These are phyloP conservation scores for Aegilops tauschii DNA, from an alignment of 176 grass and related monocot genomes.

Conservation along the genomic window DNA sequence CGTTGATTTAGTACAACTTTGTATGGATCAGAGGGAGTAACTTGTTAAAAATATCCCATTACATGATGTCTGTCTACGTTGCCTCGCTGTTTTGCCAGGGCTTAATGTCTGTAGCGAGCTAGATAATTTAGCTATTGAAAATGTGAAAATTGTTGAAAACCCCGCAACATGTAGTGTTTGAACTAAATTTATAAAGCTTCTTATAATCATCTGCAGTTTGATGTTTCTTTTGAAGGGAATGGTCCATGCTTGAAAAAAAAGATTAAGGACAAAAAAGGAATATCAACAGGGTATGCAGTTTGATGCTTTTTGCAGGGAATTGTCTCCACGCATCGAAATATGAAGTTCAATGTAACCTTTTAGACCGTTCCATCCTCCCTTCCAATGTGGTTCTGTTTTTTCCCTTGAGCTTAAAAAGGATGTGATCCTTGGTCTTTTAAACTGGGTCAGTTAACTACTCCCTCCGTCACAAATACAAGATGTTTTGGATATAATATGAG, in stretches of 20 bases:
- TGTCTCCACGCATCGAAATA: neutral
- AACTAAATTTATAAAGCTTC: neutral
- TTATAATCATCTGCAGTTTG: neutral
- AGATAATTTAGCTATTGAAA: neutral
- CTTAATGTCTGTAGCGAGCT: neutral
- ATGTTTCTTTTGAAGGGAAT: neutral
- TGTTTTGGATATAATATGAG: too few relatives aligned
- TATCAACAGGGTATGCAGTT: neutral
- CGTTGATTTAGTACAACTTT: too few relatives aligned
- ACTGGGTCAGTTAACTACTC: neutral
- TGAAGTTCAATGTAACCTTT: neutral
- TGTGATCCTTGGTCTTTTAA: neutral
- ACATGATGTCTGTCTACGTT: neutral
- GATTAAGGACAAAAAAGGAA: neutral
- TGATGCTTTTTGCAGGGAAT: neutral
- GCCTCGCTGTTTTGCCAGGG: neutral
- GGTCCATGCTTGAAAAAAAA: neutral
- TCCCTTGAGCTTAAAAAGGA: neutral
- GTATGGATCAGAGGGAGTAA: too few relatives aligned
- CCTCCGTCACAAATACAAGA: too few relatives aligned
- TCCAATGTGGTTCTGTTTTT: neutral
- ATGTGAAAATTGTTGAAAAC: neutral
- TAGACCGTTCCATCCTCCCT: neutral
- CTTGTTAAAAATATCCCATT: neutral
- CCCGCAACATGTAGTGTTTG: neutral